Conservation (phyloP, 1,139 yeast genomes). For the Debaryomyces coudertii region DNA sequence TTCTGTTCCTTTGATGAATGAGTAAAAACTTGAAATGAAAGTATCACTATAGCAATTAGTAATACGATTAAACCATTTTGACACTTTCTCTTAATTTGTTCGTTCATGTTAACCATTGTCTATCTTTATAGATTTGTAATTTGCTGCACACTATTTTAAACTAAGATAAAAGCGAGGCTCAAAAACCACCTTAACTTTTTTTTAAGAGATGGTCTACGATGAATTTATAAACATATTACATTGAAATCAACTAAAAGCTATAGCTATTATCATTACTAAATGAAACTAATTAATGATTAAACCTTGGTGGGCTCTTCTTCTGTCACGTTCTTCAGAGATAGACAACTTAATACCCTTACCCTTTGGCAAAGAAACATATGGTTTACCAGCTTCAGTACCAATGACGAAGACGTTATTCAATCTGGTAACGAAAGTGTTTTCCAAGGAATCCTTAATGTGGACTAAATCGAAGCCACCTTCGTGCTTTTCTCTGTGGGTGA, state of each 20-base stretch:
- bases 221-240: slow-evolving; percentile 10
- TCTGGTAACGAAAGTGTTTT: slow-evolving; percentile 98
- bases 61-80: not conserved
- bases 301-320: slow-evolving; percentile 81
- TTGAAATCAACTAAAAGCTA: slow-evolving; percentile 12
- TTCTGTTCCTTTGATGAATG: not conserved
- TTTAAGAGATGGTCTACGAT: not conserved
- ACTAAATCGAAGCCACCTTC: slow-evolving; percentile 99
- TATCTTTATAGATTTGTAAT: not conserved
- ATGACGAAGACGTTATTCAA: slow-evolving; percentile 93
- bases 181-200: not conserved
- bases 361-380: slow-evolving; percentile 97
- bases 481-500: slow-evolving; percentile 98
- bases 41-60: not conserved
- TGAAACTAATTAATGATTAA: slow-evolving; percentile 31
- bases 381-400: slow-evolving; percentile 94
- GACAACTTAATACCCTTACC: slow-evolving; percentile 99
- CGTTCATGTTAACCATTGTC: not conserved
- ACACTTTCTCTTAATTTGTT: not conserved
- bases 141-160: not conserved
- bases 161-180: not conserved
- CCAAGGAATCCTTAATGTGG: slow-evolving; percentile 96
- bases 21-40: not conserved
- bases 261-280: not conserved
- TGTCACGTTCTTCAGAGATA: slow-evolving; percentile 99